Conservation (phyloP, 176 grass and related monocot genomes). For the Bonia amplexicaulis region DNA sequence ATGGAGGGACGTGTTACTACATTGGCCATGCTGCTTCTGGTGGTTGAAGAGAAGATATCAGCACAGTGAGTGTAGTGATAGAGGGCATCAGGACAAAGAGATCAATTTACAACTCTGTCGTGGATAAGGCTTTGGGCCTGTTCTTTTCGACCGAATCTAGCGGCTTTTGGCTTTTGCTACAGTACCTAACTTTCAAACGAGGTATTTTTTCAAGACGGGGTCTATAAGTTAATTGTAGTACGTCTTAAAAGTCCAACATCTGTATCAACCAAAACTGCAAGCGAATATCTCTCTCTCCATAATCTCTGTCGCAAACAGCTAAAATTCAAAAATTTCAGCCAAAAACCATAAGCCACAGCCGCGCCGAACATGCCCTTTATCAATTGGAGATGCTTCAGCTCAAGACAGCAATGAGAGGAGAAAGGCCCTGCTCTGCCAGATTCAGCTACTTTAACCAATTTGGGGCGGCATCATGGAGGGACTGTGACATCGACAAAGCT, state of each 20-base stretch:
- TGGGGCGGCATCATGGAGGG: conserved; percentile 33
- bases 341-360: too few relatives aligned
- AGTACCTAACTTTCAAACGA: too few relatives aligned
- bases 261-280: too few relatives aligned
- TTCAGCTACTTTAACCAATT: conserved; percentile 55
- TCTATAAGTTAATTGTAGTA: too few relatives aligned
- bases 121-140: conserved; percentile 59
- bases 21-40: conserved; percentile 53
- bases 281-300: too few relatives aligned
- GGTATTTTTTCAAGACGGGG: too few relatives aligned
- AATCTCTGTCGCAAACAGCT: too few relatives aligned
- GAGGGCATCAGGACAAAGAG: conserved; percentile 44
- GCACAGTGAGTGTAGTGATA: conserved; percentile 38
- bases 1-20: conserved; percentile 38
- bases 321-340: too few relatives aligned
- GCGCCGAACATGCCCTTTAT: too few relatives aligned
- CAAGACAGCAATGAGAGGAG: conserved; percentile 41
- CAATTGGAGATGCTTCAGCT: conserved; percentile 30
- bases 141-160: too few relatives aligned
- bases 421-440: conserved; percentile 45
- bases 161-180: too few relatives aligned
- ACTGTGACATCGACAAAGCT: conserved; percentile 21
- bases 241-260: too few relatives aligned
- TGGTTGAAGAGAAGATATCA: conserved; percentile 44
- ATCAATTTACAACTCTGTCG: conserved; percentile 39